These are phyloP conservation scores for Aureobasidium sp. DNA, from an alignment of 2,329 filamentous ascomycete genomes.

Conservation along the genomic window DNA sequence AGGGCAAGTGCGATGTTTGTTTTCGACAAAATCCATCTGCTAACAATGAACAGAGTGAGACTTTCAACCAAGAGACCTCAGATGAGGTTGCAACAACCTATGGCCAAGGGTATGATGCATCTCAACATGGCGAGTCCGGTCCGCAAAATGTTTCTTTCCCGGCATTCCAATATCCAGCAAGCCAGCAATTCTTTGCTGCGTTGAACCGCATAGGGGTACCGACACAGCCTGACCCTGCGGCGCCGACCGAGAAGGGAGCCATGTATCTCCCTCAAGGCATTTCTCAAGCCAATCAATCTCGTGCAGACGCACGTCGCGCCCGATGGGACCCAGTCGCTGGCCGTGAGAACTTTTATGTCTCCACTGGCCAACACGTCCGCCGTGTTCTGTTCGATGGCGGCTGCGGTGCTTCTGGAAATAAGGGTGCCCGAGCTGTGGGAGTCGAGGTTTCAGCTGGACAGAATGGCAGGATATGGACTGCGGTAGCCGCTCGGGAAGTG, in stretches of 20 bases:
- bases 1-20: conserved; percentile 15
- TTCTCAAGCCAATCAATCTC: conserved; percentile 31
- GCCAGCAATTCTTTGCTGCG: conserved; percentile 29
- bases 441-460: conserved; percentile 13
- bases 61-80: conserved; percentile 27
- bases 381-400: conserved; percentile 28
- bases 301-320: conserved; percentile 35
- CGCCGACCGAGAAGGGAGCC: conserved; percentile 32
- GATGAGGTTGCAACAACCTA: conserved; percentile 30
- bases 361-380: conserved; percentile 31
- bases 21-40: background rate
- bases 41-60: conserved; percentile 21
- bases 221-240: conserved; percentile 33
- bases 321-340: conserved; percentile 33
- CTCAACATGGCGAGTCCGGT: conserved; percentile 38
- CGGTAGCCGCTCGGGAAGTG: conserved; percentile 24
- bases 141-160: conserved; percentile 39
- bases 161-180: conserved; percentile 16
- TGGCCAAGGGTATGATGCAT: conserved; percentile 34
- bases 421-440: conserved; percentile 16
- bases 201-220: conserved; percentile 34
- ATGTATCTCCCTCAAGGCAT: conserved; percentile 34
- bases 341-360: conserved; percentile 33
- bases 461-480: conserved; percentile 7
- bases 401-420: conserved; percentile 8